phyloP scores from a whole-genome alignment of 2,329 filamentous ascomycete genomes.

The Plenodomus biglobosus region DNA sequence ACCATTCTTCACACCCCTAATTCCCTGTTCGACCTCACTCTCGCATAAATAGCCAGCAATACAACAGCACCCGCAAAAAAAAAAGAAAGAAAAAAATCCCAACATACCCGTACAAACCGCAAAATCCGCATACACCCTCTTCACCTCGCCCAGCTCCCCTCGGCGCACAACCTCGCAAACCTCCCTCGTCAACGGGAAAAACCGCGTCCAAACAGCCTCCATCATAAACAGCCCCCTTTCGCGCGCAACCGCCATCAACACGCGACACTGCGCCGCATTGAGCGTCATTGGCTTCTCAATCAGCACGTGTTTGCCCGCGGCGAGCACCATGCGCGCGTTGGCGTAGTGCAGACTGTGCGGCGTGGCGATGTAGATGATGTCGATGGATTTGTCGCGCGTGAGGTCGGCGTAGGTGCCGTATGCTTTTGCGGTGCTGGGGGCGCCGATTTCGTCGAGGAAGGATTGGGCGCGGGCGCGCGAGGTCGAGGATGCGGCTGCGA shows the following conservation, averaged over 20 bases:
- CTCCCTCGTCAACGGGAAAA: constrained; percentile 78
- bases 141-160: constrained; percentile 56
- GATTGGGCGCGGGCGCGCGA: constrained; percentile 66
- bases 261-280: constrained; percentile 73
- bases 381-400: constrained; percentile 72
- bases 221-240: constrained; percentile 58
- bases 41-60: too few relatives aligned
- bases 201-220: constrained; percentile 80
- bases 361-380: constrained; percentile 86
- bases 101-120: constrained; percentile 54
- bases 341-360: constrained; percentile 92
- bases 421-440: constrained; percentile 65
- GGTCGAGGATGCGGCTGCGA: constrained; percentile 76
- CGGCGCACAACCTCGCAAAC: constrained; percentile 63
- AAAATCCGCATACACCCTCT: constrained; percentile 58
- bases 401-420: constrained; percentile 82
- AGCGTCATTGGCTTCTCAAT: constrained; percentile 90
- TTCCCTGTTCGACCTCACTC: too few relatives aligned
- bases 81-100: constrained; percentile 41
- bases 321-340: constrained; percentile 76
- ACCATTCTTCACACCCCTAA: too few relatives aligned
- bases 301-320: constrained; percentile 81
- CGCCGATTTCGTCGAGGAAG: constrained; percentile 70
- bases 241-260: constrained; percentile 69
- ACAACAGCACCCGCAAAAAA: not conserved